A percentile compares a stretch with the other conserved stretches of the same genome.
These are phyloP conservation scores for Piromyces finnis DNA, from an alignment of 192 early-diverging fungal genomes.

Conservation along the genomic window DNA sequence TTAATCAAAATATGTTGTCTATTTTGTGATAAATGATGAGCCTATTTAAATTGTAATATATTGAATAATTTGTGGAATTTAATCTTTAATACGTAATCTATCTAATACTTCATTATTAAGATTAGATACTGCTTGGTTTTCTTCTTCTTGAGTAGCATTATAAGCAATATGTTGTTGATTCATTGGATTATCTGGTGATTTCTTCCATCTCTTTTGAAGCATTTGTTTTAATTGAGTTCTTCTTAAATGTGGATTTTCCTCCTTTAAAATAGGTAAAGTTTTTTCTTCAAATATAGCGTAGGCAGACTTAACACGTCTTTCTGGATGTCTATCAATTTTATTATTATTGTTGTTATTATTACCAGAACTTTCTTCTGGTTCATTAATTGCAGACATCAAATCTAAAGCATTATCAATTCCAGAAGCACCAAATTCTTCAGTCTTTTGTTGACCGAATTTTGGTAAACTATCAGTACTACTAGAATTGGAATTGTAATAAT, in stretches of 20 bases:
- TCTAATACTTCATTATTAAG: conserved; percentile 27
- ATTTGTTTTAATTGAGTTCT: conserved; percentile 45
- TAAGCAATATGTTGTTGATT: conserved; percentile 19
- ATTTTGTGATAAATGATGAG: no score
- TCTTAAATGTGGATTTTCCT: conserved; percentile 62
- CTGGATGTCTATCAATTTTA: conserved; percentile 67
- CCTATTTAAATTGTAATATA: no score
- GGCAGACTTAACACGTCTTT: conserved; percentile 64
- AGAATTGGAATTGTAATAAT: no score
- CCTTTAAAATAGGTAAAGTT: conserved; percentile 51
- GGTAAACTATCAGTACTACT: no score
- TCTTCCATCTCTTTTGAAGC: conserved; percentile 64
- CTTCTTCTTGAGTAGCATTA: conserved; percentile 50
- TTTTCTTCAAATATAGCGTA: conserved; percentile 47
- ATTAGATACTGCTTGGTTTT: conserved; percentile 19
- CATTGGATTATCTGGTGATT: conserved; percentile 35
- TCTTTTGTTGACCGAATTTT: no score
- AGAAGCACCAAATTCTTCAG: conserved; percentile 23
- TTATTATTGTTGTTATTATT: not conserved
- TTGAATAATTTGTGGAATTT: no score
- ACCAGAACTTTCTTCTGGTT: not conserved
- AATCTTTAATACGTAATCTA: conserved; percentile 8
- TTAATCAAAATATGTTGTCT: no score
- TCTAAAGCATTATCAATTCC: conserved; percentile 78
- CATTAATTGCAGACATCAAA: conserved; percentile 30